phyloP scores from a whole-genome alignment of 139 green algal species.

The Ettlia oleoabundans region DNA sequence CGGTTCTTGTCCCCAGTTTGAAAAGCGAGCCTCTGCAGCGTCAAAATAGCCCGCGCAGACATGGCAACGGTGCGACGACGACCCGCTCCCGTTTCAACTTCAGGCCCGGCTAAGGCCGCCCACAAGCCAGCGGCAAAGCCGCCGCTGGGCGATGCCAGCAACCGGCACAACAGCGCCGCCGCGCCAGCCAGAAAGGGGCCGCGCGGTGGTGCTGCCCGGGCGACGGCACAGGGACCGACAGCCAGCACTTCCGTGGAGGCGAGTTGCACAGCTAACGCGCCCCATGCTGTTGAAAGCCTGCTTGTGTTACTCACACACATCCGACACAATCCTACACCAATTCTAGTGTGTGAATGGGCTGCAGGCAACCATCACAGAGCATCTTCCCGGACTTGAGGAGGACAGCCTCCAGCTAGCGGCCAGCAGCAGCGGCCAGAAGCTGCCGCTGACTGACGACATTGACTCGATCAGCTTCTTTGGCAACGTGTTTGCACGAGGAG shows the following conservation, averaged over 20 bases:
- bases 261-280: background rate
- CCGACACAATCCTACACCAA: too few relatives aligned
- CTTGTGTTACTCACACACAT: too few relatives aligned
- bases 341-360: too few relatives aligned
- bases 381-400: too few relatives aligned
- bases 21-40: too few relatives aligned
- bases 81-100: background rate
- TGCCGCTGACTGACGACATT: background rate
- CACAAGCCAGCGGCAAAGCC: background rate
- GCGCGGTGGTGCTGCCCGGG: background rate
- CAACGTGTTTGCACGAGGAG: background rate
- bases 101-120: background rate
- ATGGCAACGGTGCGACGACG: background rate
- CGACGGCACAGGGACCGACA: background rate
- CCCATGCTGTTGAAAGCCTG: too few relatives aligned
- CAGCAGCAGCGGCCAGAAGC: background rate
- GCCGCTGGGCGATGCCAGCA: background rate
- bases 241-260: too few relatives aligned
- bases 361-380: too few relatives aligned
- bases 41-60: too few relatives aligned
- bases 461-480: background rate
- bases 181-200: background rate
- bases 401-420: background rate
- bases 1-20: too few relatives aligned
- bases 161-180: background rate